Conservation (phyloP, 192 early-diverging fungal species). For the Coemansia guatemalensis region DNA sequence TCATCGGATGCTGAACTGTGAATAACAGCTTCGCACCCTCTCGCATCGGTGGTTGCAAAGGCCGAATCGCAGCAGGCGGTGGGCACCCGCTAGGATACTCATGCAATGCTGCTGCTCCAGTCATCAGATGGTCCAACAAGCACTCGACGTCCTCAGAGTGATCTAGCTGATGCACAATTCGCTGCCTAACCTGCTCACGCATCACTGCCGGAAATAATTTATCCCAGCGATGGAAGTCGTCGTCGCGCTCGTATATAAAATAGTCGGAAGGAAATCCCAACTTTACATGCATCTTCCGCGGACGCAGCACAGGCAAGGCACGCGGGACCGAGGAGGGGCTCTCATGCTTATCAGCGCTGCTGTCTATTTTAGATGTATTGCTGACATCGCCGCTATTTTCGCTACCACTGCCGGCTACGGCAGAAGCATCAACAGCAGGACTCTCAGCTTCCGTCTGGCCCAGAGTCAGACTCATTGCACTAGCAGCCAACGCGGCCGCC, state of each 20-base stretch:
- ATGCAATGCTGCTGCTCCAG: neutral
- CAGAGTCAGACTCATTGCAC: no score
- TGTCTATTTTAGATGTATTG: no score
- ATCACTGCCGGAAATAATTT: neutral
- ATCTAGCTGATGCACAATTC: neutral
- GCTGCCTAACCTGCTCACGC: neutral
- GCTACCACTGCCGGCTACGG: no score
- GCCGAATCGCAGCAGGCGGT: slow-evolving; percentile 10
- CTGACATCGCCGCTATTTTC: no score
- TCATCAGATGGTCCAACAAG: slow-evolving; percentile 1
- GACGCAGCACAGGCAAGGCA: no score
- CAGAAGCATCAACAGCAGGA: no score
- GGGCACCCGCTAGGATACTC: slow-evolving; percentile 26
- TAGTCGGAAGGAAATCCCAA: no score
- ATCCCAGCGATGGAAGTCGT: slow-evolving; percentile 3
- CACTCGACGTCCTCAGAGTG: neutral
- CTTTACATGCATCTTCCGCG: slow-evolving; percentile 1
- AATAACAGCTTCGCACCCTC: slow-evolving; percentile 2
- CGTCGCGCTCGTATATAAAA: slow-evolving; percentile 1
- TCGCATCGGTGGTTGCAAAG: slow-evolving; percentile 18
- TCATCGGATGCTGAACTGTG: slow-evolving; percentile 8
- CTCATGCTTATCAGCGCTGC: no score
- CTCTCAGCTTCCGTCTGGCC: no score
- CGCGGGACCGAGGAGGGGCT: no score
- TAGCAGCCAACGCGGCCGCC: no score